Conservation (phyloP, 208 protist genomes). For the Phytomonas francai region DNA sequence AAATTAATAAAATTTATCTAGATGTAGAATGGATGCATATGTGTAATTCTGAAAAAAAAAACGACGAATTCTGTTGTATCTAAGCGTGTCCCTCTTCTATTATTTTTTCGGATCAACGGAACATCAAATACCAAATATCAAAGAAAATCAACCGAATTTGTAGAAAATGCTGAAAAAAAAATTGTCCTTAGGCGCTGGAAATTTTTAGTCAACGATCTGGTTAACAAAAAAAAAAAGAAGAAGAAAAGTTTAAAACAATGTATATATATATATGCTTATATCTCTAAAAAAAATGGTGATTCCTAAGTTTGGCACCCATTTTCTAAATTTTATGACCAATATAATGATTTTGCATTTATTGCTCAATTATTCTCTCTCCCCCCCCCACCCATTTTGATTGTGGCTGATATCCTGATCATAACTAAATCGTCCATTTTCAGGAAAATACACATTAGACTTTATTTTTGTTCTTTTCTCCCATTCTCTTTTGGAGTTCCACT, state of each 20-base stretch:
- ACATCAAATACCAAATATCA: too few species aligned
- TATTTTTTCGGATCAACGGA: background rate
- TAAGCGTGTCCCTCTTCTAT: background rate
- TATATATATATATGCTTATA: slow-evolving; percentile 5
- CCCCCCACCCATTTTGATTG: background rate
- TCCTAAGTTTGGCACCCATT: background rate
- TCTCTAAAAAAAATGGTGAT: slow-evolving; percentile 5
- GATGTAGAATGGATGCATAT: too few species aligned
- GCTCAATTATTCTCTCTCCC: background rate
- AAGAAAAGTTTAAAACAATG: slow-evolving; percentile 3
- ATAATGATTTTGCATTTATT: background rate
- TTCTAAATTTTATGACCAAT: slow-evolving; percentile 4
- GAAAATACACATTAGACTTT: slow-evolving; percentile 8
- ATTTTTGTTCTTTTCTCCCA: slow-evolving; percentile 11
- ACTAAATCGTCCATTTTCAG: background rate
- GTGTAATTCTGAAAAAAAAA: too few species aligned
- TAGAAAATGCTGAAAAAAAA: background rate
- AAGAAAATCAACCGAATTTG: background rate
- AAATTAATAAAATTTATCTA: too few species aligned
- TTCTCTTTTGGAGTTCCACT: slow-evolving; percentile 2
- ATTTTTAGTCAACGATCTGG: too few species aligned
- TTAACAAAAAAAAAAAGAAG: too few species aligned
- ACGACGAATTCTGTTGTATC: background rate
- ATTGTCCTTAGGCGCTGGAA: background rate
- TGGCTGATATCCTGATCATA: background rate